Conservation (phyloP, 225 moss, liverwort and hornwort species). For the Rhytidiadelphus loreus region DNA sequence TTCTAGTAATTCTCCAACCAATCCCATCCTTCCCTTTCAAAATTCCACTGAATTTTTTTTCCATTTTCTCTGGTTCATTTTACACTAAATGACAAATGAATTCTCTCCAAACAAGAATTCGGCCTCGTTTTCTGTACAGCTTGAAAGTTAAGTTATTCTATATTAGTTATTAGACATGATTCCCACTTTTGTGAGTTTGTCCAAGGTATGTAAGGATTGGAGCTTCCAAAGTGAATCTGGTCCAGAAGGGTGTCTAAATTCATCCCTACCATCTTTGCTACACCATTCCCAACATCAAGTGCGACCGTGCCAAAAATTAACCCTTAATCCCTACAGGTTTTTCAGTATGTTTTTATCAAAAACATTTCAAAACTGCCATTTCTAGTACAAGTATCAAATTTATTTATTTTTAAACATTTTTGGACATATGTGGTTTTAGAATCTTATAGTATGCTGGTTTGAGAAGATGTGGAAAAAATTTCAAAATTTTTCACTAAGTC, state of each 20-base stretch:
- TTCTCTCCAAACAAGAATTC: background rate
- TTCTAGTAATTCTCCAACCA: background rate
- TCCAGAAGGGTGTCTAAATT: background rate
- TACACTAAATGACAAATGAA: background rate
- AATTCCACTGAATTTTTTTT: background rate
- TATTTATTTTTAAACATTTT: too few relatives aligned
- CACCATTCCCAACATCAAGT: background rate
- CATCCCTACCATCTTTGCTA: background rate
- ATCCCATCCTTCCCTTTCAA: background rate
- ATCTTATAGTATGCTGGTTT: too few relatives aligned
- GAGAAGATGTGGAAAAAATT: too few relatives aligned
- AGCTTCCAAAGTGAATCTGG: background rate
- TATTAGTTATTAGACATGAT: background rate
- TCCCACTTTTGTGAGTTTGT: background rate
- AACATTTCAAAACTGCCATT: too few relatives aligned
- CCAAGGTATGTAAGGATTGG: background rate
- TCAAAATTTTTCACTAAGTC: too few relatives aligned
- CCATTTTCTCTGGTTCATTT: background rate
- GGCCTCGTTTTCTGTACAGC: too few relatives aligned
- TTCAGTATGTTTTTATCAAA: too few relatives aligned
- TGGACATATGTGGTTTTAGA: too few relatives aligned
- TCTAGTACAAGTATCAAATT: too few relatives aligned
- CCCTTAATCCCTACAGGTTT: too few relatives aligned
- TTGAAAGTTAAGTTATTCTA: too few relatives aligned
- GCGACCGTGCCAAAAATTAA: background rate